These are phyloP conservation scores for Mycena crocata DNA, from an alignment of 768 basidiomycete genomes.

Conservation along the genomic window DNA sequence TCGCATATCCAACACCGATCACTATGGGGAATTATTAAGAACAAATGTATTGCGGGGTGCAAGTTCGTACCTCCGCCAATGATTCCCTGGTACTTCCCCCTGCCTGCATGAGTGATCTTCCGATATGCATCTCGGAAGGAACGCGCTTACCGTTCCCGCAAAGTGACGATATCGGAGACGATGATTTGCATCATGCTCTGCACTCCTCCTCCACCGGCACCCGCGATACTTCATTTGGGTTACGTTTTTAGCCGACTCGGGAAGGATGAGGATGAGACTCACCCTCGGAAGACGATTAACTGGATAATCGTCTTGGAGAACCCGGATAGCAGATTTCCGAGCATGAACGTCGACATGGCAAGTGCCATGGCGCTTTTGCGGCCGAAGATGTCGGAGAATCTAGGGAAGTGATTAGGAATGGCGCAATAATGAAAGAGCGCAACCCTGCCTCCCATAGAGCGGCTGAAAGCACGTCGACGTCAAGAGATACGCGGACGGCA, in stretches of 20 bases:
- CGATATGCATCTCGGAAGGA: neutral
- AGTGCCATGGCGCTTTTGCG: conserved; percentile 69
- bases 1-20: conserved; percentile 68
- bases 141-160: conserved; percentile 66
- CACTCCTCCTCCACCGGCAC: conserved; percentile 78
- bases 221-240: conserved; percentile 53
- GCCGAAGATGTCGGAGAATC: conserved; percentile 74
- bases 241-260: neutral
- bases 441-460: conserved; percentile 60
- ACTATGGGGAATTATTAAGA: conserved; percentile 27
- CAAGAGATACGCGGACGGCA: conserved; percentile 77
- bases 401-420: neutral
- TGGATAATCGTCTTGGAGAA: conserved; percentile 73
- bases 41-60: conserved; percentile 42
- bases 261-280: neutral
- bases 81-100: conserved; percentile 84
- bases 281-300: conserved; percentile 75
- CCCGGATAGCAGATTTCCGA: conserved; percentile 73
- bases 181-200: conserved; percentile 78
- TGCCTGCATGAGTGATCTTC: conserved; percentile 33
- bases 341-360: conserved; percentile 70
- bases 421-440: neutral
- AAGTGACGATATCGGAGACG: conserved; percentile 76
- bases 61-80: conserved; percentile 55
- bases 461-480: conserved; percentile 76